Evolutionary conservation across 257 asterid species (phyloP).

Genomic region (Verbascum thapsus): DNA sequence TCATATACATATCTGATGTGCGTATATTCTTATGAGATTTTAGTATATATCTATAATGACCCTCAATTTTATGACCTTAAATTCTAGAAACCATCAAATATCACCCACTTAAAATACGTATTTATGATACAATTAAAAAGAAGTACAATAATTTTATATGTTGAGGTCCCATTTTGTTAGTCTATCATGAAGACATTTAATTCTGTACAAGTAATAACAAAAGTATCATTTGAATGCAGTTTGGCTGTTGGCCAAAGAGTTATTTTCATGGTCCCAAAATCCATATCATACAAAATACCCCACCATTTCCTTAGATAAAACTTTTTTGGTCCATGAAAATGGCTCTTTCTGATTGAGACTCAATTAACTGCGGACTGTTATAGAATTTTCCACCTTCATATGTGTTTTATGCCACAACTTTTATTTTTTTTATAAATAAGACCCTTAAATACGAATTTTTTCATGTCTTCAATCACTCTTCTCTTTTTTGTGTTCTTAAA

Average conservation of each 20-base stretch:
- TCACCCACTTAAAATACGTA: too few relatives aligned
- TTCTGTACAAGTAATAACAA: conserved; percentile 42
- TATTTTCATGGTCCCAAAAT: conserved; percentile 50
- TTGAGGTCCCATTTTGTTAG: conserved; percentile 52
- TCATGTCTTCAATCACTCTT: too few relatives aligned
- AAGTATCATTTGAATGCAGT: conserved; percentile 39
- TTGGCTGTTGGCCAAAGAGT: conserved; percentile 32
- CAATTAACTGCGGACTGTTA: neutral
- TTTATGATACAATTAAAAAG: conserved; percentile 19
- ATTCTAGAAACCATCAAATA: too few relatives aligned
- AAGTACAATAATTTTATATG: conserved; percentile 38
- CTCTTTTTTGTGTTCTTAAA: too few relatives aligned
- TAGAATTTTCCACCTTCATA: too few relatives aligned
- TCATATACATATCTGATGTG: too few relatives aligned
- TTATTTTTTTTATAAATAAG: too few relatives aligned
- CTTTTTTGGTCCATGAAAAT: conserved; percentile 33
- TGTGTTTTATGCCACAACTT: too few relatives aligned
- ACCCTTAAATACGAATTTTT: too few relatives aligned
- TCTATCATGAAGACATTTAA: conserved; percentile 36
- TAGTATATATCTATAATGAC: too few relatives aligned
- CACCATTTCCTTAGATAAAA: conserved; percentile 46
- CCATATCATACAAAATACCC: conserved; percentile 34
- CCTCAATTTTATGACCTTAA: too few relatives aligned
- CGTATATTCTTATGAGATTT: too few relatives aligned
- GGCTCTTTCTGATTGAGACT: conserved; percentile 19